These are phyloP conservation scores for Saxophila tyrrhenica DNA, from an alignment of 495 filamentous ascomycete genomes.

Conservation along the genomic window DNA sequence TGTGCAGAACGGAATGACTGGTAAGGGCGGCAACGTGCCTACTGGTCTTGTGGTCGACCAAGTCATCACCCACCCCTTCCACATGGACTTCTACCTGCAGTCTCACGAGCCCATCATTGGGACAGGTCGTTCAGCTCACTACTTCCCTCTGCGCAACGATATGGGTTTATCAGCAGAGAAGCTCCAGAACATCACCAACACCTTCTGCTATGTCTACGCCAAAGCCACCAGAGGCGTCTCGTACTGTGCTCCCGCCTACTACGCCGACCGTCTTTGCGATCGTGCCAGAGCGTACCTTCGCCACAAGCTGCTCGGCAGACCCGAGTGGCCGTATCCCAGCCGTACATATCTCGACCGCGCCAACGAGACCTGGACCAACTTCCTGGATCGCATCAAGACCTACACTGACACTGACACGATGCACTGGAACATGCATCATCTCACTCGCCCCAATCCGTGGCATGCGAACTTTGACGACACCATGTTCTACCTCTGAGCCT, in stretches of 20 bases:
- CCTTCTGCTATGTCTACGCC: slow-evolving; percentile 24
- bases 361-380: background rate
- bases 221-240: slow-evolving; percentile 22
- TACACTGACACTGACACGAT: background rate
- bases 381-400: background rate
- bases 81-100: slow-evolving; percentile 22
- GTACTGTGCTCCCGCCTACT: slow-evolving; percentile 25
- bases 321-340: background rate
- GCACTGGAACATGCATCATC: background rate
- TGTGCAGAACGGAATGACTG: too few species aligned
- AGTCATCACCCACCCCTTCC: slow-evolving; percentile 11
- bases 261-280: slow-evolving; percentile 28
- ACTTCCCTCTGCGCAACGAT: slow-evolving; percentile 15
- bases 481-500: slow-evolving; percentile 16
- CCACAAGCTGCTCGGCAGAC: slow-evolving; percentile 1
- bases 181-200: slow-evolving; percentile 16
- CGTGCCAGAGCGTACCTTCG: slow-evolving; percentile 24
- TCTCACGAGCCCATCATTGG: slow-evolving; percentile 18
- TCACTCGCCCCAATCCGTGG: slow-evolving; percentile 8
- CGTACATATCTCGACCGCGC: background rate
- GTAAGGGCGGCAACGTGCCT: slow-evolving; percentile 11
- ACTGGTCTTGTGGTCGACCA: slow-evolving; percentile 16
- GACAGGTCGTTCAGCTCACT: slow-evolving; percentile 20
- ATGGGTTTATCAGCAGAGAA: slow-evolving; percentile 6
- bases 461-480: slow-evolving; percentile 4